These are phyloP conservation scores for Pelargonium australe DNA, from an alignment of 441 rosid genomes.

Conservation along the genomic window DNA sequence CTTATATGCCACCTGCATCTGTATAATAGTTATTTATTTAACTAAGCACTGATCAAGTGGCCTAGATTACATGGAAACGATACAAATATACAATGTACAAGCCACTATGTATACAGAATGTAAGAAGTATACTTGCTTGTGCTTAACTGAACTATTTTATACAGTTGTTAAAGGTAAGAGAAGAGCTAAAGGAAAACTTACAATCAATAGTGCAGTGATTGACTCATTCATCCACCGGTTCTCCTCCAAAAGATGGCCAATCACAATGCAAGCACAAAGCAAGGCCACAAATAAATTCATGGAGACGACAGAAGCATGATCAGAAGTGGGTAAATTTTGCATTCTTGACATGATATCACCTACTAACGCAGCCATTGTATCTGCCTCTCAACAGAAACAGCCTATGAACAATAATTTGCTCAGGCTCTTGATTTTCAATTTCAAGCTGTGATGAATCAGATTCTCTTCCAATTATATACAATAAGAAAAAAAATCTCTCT, in stretches of 20 bases:
- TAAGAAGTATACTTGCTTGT: neutral
- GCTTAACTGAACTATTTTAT: no score
- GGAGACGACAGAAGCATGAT: slow-evolving; percentile 21
- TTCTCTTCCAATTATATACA: no score
- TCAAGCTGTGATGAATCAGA: no score
- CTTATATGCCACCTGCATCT: neutral
- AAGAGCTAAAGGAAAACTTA: slow-evolving; percentile 17
- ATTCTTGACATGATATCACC: neutral
- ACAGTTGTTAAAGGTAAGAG: no score
- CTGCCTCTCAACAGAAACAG: neutral
- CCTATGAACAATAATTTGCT: neutral
- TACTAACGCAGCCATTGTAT: neutral
- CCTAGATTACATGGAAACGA: neutral
- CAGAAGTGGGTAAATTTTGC: neutral
- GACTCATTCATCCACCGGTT: slow-evolving; percentile 36
- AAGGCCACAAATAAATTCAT: slow-evolving; percentile 36
- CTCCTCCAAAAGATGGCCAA: slow-evolving; percentile 36
- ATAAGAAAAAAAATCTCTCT: neutral
- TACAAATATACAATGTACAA: neutral
- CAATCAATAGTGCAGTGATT: slow-evolving; percentile 31
- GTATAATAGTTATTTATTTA: neutral
- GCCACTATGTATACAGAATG: neutral
- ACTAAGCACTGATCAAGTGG: neutral
- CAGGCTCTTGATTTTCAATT: neutral
- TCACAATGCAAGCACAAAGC: slow-evolving; percentile 33